Evolutionary conservation across 2,329 filamentous ascomycete genomes (phyloP).

Genomic region (Clonostachys chloroleuca): DNA sequence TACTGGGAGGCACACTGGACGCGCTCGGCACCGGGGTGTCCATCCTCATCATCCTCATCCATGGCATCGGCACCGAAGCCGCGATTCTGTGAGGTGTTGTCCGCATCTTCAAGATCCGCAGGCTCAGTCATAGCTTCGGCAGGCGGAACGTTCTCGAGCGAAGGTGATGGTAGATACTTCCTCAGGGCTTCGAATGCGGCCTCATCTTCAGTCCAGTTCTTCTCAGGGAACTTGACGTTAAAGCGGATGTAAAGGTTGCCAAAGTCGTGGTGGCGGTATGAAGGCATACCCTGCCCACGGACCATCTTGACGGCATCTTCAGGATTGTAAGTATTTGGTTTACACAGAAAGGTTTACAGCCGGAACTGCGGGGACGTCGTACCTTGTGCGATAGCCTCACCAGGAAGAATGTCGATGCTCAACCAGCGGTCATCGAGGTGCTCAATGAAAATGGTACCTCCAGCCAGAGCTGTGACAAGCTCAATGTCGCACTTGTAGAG

Average conservation of each 20-base stretch:
- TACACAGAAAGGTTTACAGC: neutral
- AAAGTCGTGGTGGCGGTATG: slow-evolving; percentile 87
- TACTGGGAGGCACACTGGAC: slow-evolving; percentile 89
- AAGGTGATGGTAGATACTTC: slow-evolving; percentile 72
- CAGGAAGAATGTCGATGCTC: slow-evolving; percentile 85
- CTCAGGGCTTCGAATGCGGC: slow-evolving; percentile 76
- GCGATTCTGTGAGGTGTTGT: slow-evolving; percentile 59
- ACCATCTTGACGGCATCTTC: slow-evolving; percentile 88
- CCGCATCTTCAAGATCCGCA: slow-evolving; percentile 81
- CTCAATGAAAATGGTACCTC: slow-evolving; percentile 87
- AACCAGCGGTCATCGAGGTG: slow-evolving; percentile 98
- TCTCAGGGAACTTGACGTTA: slow-evolving; percentile 92
- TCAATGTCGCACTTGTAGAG: slow-evolving; percentile 96
- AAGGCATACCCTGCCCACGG: slow-evolving; percentile 96
- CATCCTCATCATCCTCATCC: slow-evolving; percentile 77
- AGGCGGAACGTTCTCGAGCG: slow-evolving; percentile 63
- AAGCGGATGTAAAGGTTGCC: slow-evolving; percentile 98
- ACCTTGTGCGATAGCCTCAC: slow-evolving; percentile 93
- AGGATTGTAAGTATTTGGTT: neutral
- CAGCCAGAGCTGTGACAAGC: slow-evolving; percentile 88
- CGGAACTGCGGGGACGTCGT: slow-evolving; percentile 29
- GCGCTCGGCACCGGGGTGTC: slow-evolving; percentile 69
- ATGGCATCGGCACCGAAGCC: slow-evolving; percentile 59
- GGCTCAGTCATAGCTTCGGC: slow-evolving; percentile 87
- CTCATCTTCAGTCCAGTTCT: slow-evolving; percentile 61